These are phyloP conservation scores for Parastagonospora avenae DNA, from an alignment of 2,329 filamentous ascomycete species.

Conservation along the genomic window DNA sequence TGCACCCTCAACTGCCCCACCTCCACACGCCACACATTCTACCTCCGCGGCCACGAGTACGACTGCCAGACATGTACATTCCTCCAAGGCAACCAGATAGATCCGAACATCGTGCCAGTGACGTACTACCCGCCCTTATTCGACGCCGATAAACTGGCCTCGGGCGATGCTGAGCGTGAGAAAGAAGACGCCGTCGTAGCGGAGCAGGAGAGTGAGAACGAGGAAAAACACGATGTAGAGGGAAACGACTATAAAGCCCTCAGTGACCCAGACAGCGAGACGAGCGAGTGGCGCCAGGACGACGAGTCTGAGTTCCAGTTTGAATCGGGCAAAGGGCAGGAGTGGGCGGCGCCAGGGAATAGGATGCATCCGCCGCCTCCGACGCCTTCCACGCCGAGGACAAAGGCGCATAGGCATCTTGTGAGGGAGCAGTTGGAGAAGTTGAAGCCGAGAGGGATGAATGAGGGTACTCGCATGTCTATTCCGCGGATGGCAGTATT, in stretches of 20 bases:
- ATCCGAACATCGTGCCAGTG: background rate
- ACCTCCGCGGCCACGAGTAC: conserved; percentile 1
- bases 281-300: background rate
- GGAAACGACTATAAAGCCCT: background rate
- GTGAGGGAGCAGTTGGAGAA: background rate
- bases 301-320: background rate
- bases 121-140: background rate
- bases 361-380: too few relatives aligned
- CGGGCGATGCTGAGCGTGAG: background rate
- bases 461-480: too few relatives aligned
- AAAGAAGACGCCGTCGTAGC: background rate
- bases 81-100: background rate
- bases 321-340: too few relatives aligned
- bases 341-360: too few relatives aligned
- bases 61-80: conserved; percentile 1
- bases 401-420: background rate
- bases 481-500: too few relatives aligned
- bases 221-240: background rate
- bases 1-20: conserved; percentile 2
- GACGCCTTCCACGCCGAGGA: background rate
- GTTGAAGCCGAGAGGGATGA: background rate
- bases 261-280: background rate
- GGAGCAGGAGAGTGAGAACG: background rate
- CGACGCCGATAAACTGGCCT: background rate
- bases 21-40: background rate